Conservation (phyloP, 73 alveolate genomes). For the Paramecium octaurelia region DNA sequence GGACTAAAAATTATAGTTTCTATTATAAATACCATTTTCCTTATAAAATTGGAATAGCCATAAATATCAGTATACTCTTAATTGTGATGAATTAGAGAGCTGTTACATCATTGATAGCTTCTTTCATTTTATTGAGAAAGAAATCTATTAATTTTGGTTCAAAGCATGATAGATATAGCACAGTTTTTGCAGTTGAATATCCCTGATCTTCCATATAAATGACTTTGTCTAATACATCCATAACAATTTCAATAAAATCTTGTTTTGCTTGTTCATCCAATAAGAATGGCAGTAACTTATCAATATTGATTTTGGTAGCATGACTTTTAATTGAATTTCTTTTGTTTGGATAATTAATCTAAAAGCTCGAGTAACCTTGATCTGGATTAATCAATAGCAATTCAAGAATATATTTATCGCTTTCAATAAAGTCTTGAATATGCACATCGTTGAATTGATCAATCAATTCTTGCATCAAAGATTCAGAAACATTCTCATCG, state of each 20-base stretch:
- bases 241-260: background rate
- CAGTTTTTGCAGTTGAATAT: slow-evolving; percentile 41
- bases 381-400: background rate
- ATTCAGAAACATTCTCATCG: slow-evolving; percentile 19
- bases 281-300: background rate
- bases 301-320: background rate
- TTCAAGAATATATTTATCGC: background rate
- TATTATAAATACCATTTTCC: background rate
- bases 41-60: slow-evolving; percentile 33
- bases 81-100: background rate
- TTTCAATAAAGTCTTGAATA: slow-evolving; percentile 30
- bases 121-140: background rate
- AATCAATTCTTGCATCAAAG: background rate
- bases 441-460: slow-evolving; percentile 27
- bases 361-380: background rate
- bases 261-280: background rate
- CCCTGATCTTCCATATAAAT: slow-evolving; percentile 35
- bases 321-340: background rate
- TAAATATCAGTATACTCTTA: background rate
- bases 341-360: background rate
- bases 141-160: slow-evolving; percentile 26
- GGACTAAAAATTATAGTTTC: background rate
- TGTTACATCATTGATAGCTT: slow-evolving; percentile 25
- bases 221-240: background rate
- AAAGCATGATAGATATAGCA: slow-evolving; percentile 4